phyloP scores from a whole-genome alignment of 192 early-diverging fungal genomes.

The Piromyces finnis region DNA sequence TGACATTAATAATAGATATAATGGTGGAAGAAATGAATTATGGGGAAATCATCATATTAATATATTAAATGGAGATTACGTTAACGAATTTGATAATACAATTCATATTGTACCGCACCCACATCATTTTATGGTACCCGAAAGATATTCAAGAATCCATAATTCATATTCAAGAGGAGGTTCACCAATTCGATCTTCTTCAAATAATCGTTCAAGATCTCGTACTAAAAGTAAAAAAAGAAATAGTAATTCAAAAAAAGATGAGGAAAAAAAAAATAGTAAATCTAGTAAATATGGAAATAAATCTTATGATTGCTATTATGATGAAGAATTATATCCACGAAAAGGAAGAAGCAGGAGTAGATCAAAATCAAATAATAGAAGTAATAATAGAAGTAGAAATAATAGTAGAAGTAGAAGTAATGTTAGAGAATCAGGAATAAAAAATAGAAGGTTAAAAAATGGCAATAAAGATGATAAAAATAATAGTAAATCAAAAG shows the following conservation, averaged over 20 bases:
- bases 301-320: not conserved
- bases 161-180: not conserved
- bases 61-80: not conserved
- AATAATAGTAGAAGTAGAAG: not conserved
- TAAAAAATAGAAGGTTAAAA: not conserved
- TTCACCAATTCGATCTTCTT: not conserved
- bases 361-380: no score
- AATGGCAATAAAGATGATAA: not conserved
- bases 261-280: not conserved
- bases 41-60: not conserved
- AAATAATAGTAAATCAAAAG: not conserved
- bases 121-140: not conserved
- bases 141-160: not conserved
- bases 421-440: not conserved
- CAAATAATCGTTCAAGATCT: no score
- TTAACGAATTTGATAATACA: not conserved
- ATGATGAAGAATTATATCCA: not conserved
- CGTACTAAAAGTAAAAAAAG: not conserved
- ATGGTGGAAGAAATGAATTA: not conserved
- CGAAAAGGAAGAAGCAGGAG: not conserved
- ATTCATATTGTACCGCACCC: not conserved
- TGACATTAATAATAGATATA: no score
- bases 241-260: not conserved
- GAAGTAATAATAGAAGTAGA: not conserved
- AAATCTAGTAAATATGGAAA: not conserved